These are phyloP conservation scores for Mycena chlorophos DNA, from an alignment of 768 basidiomycete species.

Conservation along the genomic window DNA sequence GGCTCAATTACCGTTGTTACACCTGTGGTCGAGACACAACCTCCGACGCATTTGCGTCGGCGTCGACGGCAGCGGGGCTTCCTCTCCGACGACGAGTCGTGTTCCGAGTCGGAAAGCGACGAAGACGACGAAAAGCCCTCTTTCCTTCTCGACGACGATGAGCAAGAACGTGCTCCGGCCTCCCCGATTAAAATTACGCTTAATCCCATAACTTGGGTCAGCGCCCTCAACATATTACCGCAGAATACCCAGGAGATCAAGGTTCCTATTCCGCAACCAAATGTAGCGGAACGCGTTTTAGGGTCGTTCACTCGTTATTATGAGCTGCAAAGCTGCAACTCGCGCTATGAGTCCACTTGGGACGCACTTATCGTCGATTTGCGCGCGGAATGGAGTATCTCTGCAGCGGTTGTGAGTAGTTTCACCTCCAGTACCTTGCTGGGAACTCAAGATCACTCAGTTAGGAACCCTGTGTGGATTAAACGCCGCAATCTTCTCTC, in stretches of 20 bases:
- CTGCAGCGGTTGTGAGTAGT: slow-evolving; percentile 56
- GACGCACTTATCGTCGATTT: slow-evolving; percentile 50
- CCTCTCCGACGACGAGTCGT: slow-evolving; percentile 44
- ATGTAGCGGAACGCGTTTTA: slow-evolving; percentile 39
- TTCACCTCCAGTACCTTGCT: not conserved
- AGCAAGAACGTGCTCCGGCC: slow-evolving; percentile 5
- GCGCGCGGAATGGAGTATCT: slow-evolving; percentile 63
- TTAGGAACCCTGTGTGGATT: slow-evolving; percentile 61
- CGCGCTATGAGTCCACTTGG: slow-evolving; percentile 46
- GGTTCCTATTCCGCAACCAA: slow-evolving; percentile 22
- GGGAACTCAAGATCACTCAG: slow-evolving; percentile 30
- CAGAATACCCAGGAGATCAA: slow-evolving; percentile 44
- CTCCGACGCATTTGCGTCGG: slow-evolving; percentile 25
- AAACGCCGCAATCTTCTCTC: slow-evolving; percentile 63
- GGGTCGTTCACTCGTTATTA: slow-evolving; percentile 57
- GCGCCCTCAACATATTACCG: slow-evolving; percentile 31
- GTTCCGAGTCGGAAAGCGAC: slow-evolving; percentile 27
- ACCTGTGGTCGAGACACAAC: slow-evolving; percentile 20
- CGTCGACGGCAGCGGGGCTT: slow-evolving; percentile 41
- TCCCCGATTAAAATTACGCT: slow-evolving; percentile 15
- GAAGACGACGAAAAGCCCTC: slow-evolving; percentile 26
- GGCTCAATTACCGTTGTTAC: slow-evolving; percentile 17
- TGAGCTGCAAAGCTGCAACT: slow-evolving; percentile 54
- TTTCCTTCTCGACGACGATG: slow-evolving; percentile 21
- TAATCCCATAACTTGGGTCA: slow-evolving; percentile 31